A percentile compares a stretch with the other conserved stretches of the same genome.
Conservation (phyloP, 2,329 filamentous ascomycete genomes). For the Nothophaeocryptopus gaeumannii region DNA sequence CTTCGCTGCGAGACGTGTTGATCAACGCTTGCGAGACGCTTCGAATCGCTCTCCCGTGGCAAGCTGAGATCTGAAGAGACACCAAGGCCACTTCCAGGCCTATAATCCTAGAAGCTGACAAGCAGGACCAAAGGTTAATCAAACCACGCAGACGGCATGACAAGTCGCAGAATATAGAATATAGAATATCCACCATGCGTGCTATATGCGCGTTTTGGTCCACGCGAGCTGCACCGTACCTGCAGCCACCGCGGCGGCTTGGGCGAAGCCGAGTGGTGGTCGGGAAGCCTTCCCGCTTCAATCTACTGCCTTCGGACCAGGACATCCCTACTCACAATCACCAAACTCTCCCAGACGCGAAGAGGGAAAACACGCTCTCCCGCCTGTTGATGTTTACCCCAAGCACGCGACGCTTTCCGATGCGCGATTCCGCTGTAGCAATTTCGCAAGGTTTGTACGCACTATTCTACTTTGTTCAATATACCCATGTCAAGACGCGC, state of each 20-base stretch:
- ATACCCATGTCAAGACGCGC: constrained; percentile 12
- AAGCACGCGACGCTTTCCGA: constrained; percentile 1
- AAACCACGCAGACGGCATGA: too few species aligned
- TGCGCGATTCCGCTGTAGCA: constrained; percentile 2
- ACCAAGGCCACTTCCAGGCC: background rate
- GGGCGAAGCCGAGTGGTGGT: too few species aligned
- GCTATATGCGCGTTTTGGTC: background rate
- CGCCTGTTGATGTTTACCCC: constrained; percentile 5
- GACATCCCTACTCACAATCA: background rate
- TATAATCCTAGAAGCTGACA: background rate
- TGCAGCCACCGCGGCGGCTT: too few species aligned
- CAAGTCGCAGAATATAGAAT: too few species aligned
- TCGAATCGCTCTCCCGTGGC: too few species aligned
- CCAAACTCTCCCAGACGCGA: constrained; percentile 5
- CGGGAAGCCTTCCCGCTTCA: too few species aligned
- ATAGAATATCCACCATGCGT: too few species aligned
- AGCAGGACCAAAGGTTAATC: too few species aligned
- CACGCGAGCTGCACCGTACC: constrained; percentile 7
- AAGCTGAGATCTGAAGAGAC: too few species aligned
- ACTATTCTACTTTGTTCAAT: constrained; percentile 4
- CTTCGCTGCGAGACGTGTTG: background rate
- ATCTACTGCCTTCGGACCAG: background rate
- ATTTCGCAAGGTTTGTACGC: constrained; percentile 16
- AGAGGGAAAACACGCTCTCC: too few species aligned
- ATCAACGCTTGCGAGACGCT: too few species aligned